Evolutionary conservation across 352 stramenopile species (phyloP).

Genomic region (Pythium sukuiense): DNA sequence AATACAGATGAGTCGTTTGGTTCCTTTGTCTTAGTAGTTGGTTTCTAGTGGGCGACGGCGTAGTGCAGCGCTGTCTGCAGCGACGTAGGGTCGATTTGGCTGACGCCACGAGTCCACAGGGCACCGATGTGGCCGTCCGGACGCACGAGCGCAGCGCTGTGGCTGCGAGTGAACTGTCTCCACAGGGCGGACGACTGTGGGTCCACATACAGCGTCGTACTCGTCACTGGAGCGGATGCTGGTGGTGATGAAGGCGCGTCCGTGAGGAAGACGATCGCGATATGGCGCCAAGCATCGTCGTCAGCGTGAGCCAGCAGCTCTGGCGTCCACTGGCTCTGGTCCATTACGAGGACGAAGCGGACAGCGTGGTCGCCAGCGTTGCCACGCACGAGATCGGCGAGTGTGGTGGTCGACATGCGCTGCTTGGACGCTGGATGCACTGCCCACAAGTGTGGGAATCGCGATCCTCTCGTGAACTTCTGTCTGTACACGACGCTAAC

Average conservation of each 20-base stretch:
- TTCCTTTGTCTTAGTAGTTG: too few relatives aligned
- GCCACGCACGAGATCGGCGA: conserved; percentile 29
- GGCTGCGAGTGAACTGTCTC: conserved; percentile 36
- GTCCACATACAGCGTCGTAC: conserved; percentile 5
- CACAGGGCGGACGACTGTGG: conserved; percentile 33
- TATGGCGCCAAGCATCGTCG: conserved; percentile 10
- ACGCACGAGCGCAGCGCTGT: conserved; percentile 59
- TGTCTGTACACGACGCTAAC: conserved; percentile 45
- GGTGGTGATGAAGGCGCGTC: not conserved
- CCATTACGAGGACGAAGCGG: conserved; percentile 61
- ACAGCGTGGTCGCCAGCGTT: conserved; percentile 27
- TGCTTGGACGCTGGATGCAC: not conserved
- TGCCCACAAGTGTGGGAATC: conserved; percentile 76
- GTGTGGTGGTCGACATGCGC: conserved; percentile 53
- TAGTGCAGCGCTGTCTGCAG: conserved; percentile 12
- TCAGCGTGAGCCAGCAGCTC: not conserved
- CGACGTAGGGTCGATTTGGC: not conserved
- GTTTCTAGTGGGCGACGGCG: not conserved
- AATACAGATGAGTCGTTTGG: too few relatives aligned
- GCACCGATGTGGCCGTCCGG: conserved; percentile 80
- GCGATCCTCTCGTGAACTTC: conserved; percentile 47
- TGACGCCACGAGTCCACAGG: conserved; percentile 37
- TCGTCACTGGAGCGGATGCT: not conserved
- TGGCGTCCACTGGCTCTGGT: conserved; percentile 25
- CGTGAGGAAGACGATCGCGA: conserved; percentile 19